Evolutionary conservation across 306 rosid genomes (phyloP), one percentile per base, ranked within the genome.

Genomic region (Castanospermum australe): DNA sequence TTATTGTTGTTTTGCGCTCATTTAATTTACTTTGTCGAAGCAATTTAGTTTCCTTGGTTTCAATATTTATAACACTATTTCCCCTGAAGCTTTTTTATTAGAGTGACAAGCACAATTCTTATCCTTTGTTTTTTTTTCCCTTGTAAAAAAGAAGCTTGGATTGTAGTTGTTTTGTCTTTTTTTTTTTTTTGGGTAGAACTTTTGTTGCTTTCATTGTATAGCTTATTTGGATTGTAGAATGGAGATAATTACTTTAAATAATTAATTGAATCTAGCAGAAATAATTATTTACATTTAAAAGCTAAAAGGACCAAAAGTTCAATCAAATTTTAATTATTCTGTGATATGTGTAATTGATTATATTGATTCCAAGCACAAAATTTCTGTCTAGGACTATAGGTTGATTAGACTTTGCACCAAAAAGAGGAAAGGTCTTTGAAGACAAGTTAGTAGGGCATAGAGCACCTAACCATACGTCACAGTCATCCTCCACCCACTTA

Each of bases 401-500:
- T 10, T 0, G n/a, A 48, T 18, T 30, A 56, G n/a, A 74, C 71
- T 18, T 14, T 25, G 28, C 36, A 28, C 4, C 71, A 56, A 36
- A 4, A 5, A 36, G 25, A 42, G 33, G 25, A 17, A 56, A 66
- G 71, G 32, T 81, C 71, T 65, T 81, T 66, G 64, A 81, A 59
- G 68, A 76, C 45, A 74, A 81, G 84, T 32, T 45, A 57, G 21
- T 10, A 32, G 21, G 48, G 32, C 3, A 20, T 5, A 48, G 6
- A 47, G 6, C 9, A 45, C 33, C 6, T 47, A 39, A 50, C 82
- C 66, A 42, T 35, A 71, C 75, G 71, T 66, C 71, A 78, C 67
- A 35, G 60, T 54, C 57, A 47, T 83, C 33, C 64, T 78, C 66
- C 62, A 22, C 42, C n/a, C n/a, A 4, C 56, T 11, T 20, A 39